Evolutionary conservation across 805 yeast species (phyloP), one percentile per base, ranked within the genome.

Genomic region (Ogataea dorogensis): DNA sequence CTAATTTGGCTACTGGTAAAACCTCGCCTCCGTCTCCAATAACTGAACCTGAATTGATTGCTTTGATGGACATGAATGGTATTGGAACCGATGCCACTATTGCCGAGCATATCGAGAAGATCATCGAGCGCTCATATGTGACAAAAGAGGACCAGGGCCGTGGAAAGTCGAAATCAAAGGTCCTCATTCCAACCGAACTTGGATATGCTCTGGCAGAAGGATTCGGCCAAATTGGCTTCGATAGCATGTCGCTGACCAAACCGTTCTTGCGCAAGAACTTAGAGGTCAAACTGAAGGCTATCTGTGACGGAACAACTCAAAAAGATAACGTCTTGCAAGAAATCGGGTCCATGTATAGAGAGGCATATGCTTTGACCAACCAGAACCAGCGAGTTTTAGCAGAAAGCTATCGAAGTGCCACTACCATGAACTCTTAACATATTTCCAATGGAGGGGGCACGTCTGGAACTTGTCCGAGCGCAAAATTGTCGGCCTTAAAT

Each of bases 31-130:
- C 99, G 0, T 61, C 64, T 18, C 82, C 79, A 35, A 72, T 93
- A 70, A 91, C 98, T 0, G 99, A 93, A 58, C 72, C 96, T 0
- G 98, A 91, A 54, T 68, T 93, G 15, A 87, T 93, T 61, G 81
- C 86, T 7, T 64, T 93, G 30, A 93, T 93, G 99, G 98, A 94
- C 64, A 85, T 79, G 8, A 93, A 93, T 59, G 98, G 98, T 0
- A 93, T 93, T 28, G 99, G 99, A 2, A 93, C 99, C 0, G 99
- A 93, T 65, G 99, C 99, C 1, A 93, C 99, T 0, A 94, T 93
- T 61, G 98, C 98, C 0, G 98, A 93, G 27, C 99, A 93, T 60
- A 93, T 93, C 24, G 88, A 84, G 40, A 89, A 85, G 54, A 79
- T 93, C 27, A 63, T 73, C 18, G 58, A 59, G 8, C 63, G 98